phyloP scores from a whole-genome alignment of 1,284 basidiomycete species.

The Phylloboletellus chloephorus region DNA sequence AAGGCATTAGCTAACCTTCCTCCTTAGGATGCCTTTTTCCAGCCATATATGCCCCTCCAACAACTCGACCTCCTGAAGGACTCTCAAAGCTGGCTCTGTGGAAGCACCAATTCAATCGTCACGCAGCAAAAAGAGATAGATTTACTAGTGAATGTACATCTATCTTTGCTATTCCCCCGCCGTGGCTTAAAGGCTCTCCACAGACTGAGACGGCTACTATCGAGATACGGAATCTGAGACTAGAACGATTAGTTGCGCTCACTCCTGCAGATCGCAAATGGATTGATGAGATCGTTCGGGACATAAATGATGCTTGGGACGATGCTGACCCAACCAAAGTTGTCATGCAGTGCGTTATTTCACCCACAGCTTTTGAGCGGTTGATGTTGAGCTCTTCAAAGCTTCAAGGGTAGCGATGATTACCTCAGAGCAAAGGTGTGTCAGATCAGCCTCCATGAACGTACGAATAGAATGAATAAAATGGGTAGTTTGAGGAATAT shows the following conservation, averaged over 20 bases:
- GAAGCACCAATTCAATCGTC: constrained; percentile 95
- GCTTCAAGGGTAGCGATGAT: constrained; percentile 91
- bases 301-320: constrained; percentile 79
- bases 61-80: constrained; percentile 87
- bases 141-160: constrained; percentile 78
- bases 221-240: constrained; percentile 77
- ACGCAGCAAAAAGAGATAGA: constrained; percentile 93
- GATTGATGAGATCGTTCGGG: constrained; percentile 79
- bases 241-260: constrained; percentile 75
- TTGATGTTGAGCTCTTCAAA: constrained; percentile 25
- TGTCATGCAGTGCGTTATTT: constrained; percentile 57
- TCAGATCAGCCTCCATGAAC: constrained; percentile 15
- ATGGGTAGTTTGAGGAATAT: constrained; percentile 74
- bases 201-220: constrained; percentile 82
- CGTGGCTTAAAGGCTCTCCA: constrained; percentile 1
- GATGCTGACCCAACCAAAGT: constrained; percentile 53
- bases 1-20: not conserved
- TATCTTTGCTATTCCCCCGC: not conserved
- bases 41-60: constrained; percentile 95
- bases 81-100: constrained; percentile 80
- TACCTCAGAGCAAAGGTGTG: constrained; percentile 79
- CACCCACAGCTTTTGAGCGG: not conserved
- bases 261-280: constrained; percentile 95
- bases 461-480: constrained; percentile 1
- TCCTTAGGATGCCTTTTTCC: constrained; percentile 84